Base-by-base conservation (phyloP, 2,329 filamentous ascomycete genomes). In the Juglanconis sp. region DNA sequence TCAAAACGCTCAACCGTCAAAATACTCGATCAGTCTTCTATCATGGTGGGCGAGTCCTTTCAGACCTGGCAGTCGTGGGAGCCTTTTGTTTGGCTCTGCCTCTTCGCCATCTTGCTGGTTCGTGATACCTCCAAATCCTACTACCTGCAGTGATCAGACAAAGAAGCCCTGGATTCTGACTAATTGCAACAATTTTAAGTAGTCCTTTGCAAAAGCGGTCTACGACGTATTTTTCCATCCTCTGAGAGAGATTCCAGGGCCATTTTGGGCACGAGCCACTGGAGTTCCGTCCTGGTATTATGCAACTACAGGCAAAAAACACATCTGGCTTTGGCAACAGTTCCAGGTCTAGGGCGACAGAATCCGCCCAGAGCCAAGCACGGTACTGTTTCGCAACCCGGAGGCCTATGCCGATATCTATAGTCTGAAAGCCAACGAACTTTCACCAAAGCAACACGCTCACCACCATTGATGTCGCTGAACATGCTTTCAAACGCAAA, bases 151-250 rank as follows among this genome's bases (percentile, higher is more conserved):
- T 38, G 35, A 6, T 11, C 35, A 38, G 35, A 38, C 35, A 38
- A 38, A 6, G 35, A 11, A 38, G 6, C 35, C 35, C 6, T 11
- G 35, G 35, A 6, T 38, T 38, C 35, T 38, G 35, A 38, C 6
- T 38, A 6, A 38, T 38, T 38, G 35, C 6, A 38, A 38, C 35
- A 38, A 38, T n/a, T n/a, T n/a, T n/a, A 38, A 47, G 17, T 47
- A 17, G 44, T 1, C 17, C 5, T 24, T 30, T 17, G 9, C 44
- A 5, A 47, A 30, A 24, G 34, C 9, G 9, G 50, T 67, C 31
- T 70, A 68, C 55, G 67, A 67, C 31, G 5, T 70, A 9, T 66
- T 47, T 42, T 62, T 68, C 15, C 67, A 68, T 49, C 68, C 68
- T 9, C 55, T 69, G 9, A 48, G 52, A 9, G 51, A 65, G 32